phyloP scores from a whole-genome alignment of 2,329 filamentous ascomycete genomes.

The Alternaria sp. region DNA sequence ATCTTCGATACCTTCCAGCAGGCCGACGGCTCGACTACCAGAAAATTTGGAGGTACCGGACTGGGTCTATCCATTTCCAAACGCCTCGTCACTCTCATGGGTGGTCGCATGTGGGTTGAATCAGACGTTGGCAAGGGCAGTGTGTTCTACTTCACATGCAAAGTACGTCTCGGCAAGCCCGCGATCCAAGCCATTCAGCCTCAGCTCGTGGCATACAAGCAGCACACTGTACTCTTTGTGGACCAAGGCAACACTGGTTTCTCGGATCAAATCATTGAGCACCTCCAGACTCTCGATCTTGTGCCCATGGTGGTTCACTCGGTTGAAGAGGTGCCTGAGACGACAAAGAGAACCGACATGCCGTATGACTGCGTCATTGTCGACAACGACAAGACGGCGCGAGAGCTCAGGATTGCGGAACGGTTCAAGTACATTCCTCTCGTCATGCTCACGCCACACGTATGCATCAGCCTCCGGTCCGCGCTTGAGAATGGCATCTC shows the following conservation, averaged over 20 bases:
- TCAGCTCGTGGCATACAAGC: constrained; percentile 87
- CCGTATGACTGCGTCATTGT: constrained; percentile 96
- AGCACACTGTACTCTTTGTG: constrained; percentile 92
- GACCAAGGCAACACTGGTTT: constrained; percentile 86
- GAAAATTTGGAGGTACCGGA: constrained; percentile 94
- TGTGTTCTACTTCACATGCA: constrained; percentile 95
- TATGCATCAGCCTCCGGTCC: constrained; percentile 91
- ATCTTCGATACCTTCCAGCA: constrained; percentile 99
- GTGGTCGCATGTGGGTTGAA: constrained; percentile 94
- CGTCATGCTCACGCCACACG: constrained; percentile 85
- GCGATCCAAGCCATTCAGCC: constrained; percentile 81
- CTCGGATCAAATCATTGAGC: constrained; percentile 76
- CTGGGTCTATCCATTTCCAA: constrained; percentile 95
- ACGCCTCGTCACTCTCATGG: constrained; percentile 93
- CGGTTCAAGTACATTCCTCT: constrained; percentile 98
- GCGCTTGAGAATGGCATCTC: constrained; percentile 94
- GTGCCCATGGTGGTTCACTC: constrained; percentile 84
- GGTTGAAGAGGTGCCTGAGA: constrained; percentile 70
- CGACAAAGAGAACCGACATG: constrained; percentile 59
- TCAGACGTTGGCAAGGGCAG: constrained; percentile 91
- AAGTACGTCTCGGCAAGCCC: constrained; percentile 82
- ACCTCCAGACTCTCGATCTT: constrained; percentile 81
- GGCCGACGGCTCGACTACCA: constrained; percentile 94
- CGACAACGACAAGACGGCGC: constrained; percentile 90
- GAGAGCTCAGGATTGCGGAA: constrained; percentile 82